Base-by-base conservation (phyloP, 2,329 filamentous ascomycete genomes). In the Pestalotiopsis sp. region DNA sequence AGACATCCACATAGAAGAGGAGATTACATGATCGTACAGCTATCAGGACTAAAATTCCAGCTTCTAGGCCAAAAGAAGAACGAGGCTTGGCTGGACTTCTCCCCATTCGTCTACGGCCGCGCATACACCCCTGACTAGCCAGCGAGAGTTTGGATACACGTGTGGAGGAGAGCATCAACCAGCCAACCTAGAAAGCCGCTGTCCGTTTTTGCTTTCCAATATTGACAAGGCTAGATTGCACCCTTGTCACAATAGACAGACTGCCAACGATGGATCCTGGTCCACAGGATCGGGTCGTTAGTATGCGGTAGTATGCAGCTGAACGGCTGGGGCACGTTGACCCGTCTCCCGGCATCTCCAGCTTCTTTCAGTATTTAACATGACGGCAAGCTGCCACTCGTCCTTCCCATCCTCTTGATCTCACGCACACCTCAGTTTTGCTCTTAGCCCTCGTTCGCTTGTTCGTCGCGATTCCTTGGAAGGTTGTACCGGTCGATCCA, bases 401-500 rank as follows among this genome's bases (percentile, higher is more conserved):
- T 56, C 7, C 38, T 52, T n/a, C 36, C 17, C 39, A 11, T 49
- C 23, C n/a, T 39, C 25, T 56, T 63, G 66, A 52, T 63, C 58
- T 31, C 58, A 49, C 66, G 39, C 66, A 63, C 58, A 67, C 27
- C 41, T 52, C 67, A 68, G 65, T 56, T 63, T 64, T 58, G 63
- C 36, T n/a, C 31, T 36, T 61, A 14, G 57, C 57, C 23, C 13
- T 36, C 23, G 27, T 36, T 61, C 56, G 52, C 68, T 69, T 67
- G 56, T 64, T 70, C 70, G 36, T 66, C 49, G 68, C 67, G 68
- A 67, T 66, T 63, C 17, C 62, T 57, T 67, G 58, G 60, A 62
- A 61, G 66, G 56, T 66, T 31, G 41, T 17, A 67, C 56, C 66
- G 68, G 68, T 71, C 69, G 31, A 68, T 73, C 72, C 66, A 76